Evolutionary conservation across 192 early-diverging fungal species (phyloP).

Genomic region (Backusella macrospora): DNA sequence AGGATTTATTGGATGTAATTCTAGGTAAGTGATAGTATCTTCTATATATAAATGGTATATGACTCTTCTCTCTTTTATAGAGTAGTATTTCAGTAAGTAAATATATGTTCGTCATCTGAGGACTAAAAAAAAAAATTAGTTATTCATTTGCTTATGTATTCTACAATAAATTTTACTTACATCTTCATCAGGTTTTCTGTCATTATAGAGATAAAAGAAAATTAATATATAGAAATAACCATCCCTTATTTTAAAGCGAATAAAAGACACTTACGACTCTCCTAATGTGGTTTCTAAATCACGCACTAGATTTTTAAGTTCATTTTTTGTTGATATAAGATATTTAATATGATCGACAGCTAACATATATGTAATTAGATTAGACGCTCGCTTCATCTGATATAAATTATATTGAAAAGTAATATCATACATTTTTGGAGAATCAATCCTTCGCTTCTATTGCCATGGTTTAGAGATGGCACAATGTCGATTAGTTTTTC

Average conservation of each 20-base stretch:
- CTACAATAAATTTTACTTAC: constrained; percentile 12
- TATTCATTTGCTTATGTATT: background rate
- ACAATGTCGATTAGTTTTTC: constrained; percentile 73
- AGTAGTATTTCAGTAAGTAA: background rate
- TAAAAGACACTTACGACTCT: constrained; percentile 37
- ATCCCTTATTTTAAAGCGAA: background rate
- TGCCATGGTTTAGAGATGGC: constrained; percentile 64
- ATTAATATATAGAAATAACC: background rate
- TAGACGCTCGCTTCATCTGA: background rate
- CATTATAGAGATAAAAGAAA: background rate
- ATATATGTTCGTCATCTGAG: constrained; percentile 28
- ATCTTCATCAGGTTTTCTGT: constrained; percentile 25
- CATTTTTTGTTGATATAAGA: constrained; percentile 59
- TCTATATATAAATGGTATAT: too few relatives aligned
- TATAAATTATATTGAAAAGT: constrained; percentile 7
- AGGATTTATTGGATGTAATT: too few relatives aligned
- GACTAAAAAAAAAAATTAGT: constrained; percentile 15
- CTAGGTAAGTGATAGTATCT: too few relatives aligned
- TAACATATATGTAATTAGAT: constrained; percentile 21
- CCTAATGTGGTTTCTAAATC: constrained; percentile 49
- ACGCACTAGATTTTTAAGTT: constrained; percentile 51
- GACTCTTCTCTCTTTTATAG: too few relatives aligned
- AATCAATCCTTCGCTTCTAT: constrained; percentile 67
- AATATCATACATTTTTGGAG: constrained; percentile 51
- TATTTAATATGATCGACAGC: constrained; percentile 77